Conservation (phyloP, 345 rosid species). For the Moricandia arvensis region DNA sequence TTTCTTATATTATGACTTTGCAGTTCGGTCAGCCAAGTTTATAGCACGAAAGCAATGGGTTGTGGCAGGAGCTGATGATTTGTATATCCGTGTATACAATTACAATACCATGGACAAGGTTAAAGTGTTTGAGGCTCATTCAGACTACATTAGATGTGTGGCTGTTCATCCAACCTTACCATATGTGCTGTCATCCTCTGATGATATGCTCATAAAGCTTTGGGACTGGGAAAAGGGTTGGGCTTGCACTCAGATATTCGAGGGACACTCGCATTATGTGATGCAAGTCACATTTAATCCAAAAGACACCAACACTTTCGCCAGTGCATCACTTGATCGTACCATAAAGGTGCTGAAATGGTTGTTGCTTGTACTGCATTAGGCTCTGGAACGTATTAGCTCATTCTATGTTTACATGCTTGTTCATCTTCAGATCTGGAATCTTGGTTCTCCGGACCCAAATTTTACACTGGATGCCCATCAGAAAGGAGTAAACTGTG, state of each 20-base stretch:
- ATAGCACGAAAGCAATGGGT: neutral
- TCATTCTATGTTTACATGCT: neutral
- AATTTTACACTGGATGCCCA: neutral
- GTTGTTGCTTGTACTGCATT: neutral
- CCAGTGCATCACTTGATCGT: neutral
- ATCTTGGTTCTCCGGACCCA: neutral
- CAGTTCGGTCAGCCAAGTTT: neutral
- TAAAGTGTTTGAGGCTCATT: neutral
- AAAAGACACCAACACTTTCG: neutral
- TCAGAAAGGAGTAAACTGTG: neutral
- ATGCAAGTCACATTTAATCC: neutral
- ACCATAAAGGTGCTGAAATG: neutral
- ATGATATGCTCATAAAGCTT: neutral
- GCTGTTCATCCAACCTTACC: neutral
- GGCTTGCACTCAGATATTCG: neutral
- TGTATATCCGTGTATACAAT: neutral
- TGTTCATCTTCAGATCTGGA: neutral
- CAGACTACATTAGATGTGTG: neutral
- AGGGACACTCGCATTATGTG: neutral
- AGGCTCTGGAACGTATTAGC: slow-evolving; percentile 6
- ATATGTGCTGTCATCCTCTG: neutral
- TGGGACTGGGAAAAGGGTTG: neutral
- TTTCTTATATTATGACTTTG: neutral
- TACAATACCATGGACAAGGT: neutral
- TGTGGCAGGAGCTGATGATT: neutral